Evolutionary conservation across 169 alveolate genomes (phyloP), one percentile per base, ranked within the genome.

Genomic region (Eimeria maxima): DNA sequence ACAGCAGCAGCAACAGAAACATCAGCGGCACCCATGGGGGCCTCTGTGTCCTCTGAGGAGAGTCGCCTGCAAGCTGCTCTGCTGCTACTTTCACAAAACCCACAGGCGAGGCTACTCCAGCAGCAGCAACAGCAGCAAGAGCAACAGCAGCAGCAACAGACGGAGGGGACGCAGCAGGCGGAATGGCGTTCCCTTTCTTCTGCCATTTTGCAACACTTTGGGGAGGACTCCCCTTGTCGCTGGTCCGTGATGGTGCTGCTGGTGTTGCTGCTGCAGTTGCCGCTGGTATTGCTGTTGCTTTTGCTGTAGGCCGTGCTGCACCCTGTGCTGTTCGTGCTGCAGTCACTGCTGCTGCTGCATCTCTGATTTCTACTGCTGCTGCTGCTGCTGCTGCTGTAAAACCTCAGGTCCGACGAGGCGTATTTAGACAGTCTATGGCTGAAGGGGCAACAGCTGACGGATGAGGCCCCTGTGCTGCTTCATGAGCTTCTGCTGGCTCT

Each of bases 381-480:
- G 44, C 38, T 44, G 89, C 67, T 20, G 44, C 63, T 44, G 63
- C 50, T 73, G 84, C 84, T 33, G 84, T 29, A 5, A 16, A 1
- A 27, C 84, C 33, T 22, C 60, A 78, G 89, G 89, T 33, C 89
- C n/a, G 89, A 78, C 65, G 89, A 44, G 89, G 8, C 67, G 89
- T 78, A 65, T 78, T 20, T 29, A 20, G 89, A 78, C 60, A 78
- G 89, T 65, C 33, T 78, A 27, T 78, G 60, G 89, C 44, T 4
- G 29, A 24, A 24, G 33, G 89, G 89, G 16, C 18, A 29, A 33
- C 67, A 47, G 27, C 89, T 78, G 13, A 65, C 33, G 14, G 89
- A 33, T 0, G 89, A 78, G 55, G 89, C 69, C 44, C 63, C 89
- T 42, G 47, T 29, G 47, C 81, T 29, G 16, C 47, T 81, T 47